Conservation (phyloP, 2,329 filamentous ascomycete genomes). For the Aspergillus carbonarius region DNA sequence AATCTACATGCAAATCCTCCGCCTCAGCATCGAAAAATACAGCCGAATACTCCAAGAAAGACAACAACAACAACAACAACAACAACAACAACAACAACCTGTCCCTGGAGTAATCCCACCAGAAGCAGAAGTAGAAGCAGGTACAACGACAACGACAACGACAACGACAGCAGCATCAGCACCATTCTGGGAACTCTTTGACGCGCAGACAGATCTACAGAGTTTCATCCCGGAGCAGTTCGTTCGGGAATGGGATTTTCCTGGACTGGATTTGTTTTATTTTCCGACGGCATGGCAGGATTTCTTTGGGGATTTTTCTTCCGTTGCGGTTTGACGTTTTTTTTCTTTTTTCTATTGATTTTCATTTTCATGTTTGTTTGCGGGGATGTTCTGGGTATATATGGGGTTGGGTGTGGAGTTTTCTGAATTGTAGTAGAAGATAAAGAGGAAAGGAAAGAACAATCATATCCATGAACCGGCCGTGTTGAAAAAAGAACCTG, state of each 20-base stretch:
- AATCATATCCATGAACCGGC: background rate
- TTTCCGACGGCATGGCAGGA: constrained; percentile 50
- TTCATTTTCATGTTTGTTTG: background rate
- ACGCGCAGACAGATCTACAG: constrained; percentile 51
- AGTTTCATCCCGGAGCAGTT: constrained; percentile 57
- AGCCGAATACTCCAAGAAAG: constrained; percentile 46
- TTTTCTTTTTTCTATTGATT: background rate
- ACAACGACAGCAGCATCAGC: background rate
- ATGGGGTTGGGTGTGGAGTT: no score
- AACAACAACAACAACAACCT: no score
- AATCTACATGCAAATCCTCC: constrained; percentile 52
- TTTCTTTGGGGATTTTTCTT: constrained; percentile 47
- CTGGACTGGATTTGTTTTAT: constrained; percentile 54
- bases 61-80: no score
- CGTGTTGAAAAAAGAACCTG: background rate
- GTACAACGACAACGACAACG: no score
- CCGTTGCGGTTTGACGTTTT: constrained; percentile 20
- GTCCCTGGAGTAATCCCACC: constrained; percentile 9
- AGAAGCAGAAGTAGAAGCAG: background rate
- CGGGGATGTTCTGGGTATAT: no score
- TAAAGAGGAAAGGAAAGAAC: background rate
- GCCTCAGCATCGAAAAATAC: constrained; percentile 53
- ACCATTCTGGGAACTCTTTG: constrained; percentile 36
- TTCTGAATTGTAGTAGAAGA: background rate
- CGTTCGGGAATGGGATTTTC: constrained; percentile 60